These are phyloP conservation scores for Tardiomyces digboiensis DNA, from an alignment of 1,139 yeast genomes.

Conservation along the genomic window DNA sequence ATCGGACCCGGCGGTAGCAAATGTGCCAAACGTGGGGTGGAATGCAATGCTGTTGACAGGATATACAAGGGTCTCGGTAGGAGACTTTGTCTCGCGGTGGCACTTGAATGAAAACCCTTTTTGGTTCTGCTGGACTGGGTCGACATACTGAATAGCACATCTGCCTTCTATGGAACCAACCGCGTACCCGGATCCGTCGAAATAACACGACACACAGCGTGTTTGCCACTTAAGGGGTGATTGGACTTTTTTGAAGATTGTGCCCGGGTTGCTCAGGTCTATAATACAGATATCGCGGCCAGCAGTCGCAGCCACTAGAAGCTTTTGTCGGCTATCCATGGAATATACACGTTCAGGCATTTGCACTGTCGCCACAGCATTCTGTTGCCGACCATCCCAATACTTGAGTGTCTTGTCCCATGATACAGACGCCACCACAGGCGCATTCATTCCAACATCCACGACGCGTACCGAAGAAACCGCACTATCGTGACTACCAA, in stretches of 20 bases:
- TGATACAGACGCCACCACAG: constrained; percentile 83
- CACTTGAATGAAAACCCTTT: constrained; percentile 76
- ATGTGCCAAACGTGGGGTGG: constrained; percentile 87
- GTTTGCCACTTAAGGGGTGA: constrained; percentile 93
- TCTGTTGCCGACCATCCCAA: constrained; percentile 89
- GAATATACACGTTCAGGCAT: constrained; percentile 89
- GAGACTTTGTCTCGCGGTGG: constrained; percentile 46
- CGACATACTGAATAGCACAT: constrained; percentile 93
- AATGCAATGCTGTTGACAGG: constrained; percentile 74
- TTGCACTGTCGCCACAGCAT: constrained; percentile 70
- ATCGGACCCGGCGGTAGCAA: constrained; percentile 92
- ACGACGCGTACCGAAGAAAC: constrained; percentile 70
- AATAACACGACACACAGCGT: constrained; percentile 71
- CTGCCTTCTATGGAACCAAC: constrained; percentile 94
- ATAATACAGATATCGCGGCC: constrained; percentile 66
- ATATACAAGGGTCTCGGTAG: constrained; percentile 41
- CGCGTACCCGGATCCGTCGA: constrained; percentile 88
- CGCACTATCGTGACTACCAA: constrained; percentile 82
- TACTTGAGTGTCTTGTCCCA: constrained; percentile 95
- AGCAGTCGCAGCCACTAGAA: constrained; percentile 91
- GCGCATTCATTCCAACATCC: constrained; percentile 48
- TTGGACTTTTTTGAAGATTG: constrained; percentile 50
- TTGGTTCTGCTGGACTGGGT: constrained; percentile 64
- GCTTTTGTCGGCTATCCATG: constrained; percentile 75
- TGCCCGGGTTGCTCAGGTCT: constrained; percentile 71